These are phyloP conservation scores for Sporisorium sorghi DNA, from an alignment of 1,284 basidiomycete species.

Conservation along the genomic window DNA sequence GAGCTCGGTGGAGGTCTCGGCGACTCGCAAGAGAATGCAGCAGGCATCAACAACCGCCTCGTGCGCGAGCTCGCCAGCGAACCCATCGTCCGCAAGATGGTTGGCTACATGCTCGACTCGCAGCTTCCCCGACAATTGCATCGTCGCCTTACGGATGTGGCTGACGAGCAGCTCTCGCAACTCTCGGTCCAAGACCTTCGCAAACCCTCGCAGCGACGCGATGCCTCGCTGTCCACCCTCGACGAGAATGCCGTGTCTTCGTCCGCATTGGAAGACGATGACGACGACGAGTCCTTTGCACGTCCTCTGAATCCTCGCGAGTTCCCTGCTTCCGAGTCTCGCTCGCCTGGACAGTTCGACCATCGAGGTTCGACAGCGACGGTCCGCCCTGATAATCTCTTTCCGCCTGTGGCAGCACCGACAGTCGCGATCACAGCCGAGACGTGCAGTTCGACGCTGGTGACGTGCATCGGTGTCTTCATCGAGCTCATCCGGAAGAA, in stretches of 20 bases:
- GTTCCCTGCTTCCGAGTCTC: slow-evolving; percentile 52
- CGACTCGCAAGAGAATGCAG: slow-evolving; percentile 46
- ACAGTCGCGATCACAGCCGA: slow-evolving; percentile 71
- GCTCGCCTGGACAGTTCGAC: slow-evolving; percentile 33
- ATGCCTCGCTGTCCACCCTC: slow-evolving; percentile 22
- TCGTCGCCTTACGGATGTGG: slow-evolving; percentile 49
- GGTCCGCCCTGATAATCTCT: slow-evolving; percentile 53
- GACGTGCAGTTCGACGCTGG: slow-evolving; percentile 85
- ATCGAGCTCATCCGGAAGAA: slow-evolving; percentile 98
- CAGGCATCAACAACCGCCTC: slow-evolving; percentile 77
- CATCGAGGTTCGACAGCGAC: slow-evolving; percentile 65
- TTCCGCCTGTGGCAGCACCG: slow-evolving; percentile 56
- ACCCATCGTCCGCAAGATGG: slow-evolving; percentile 79
- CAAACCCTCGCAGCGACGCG: slow-evolving; percentile 34
- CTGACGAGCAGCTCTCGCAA: slow-evolving; percentile 53
- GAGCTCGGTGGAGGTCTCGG: slow-evolving; percentile 50
- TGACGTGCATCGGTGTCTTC: slow-evolving; percentile 87
- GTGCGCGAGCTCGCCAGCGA: slow-evolving; percentile 87
- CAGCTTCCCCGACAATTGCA: slow-evolving; percentile 46
- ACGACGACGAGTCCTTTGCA: slow-evolving; percentile 57
- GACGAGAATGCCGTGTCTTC: slow-evolving; percentile 38
- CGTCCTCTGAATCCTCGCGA: slow-evolving; percentile 54
- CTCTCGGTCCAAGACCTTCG: slow-evolving; percentile 32
- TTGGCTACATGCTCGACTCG: slow-evolving; percentile 83
- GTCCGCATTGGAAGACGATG: slow-evolving; percentile 64